Evolutionary conservation across 768 basidiomycete genomes (phyloP).

Genomic region (Boletus rex-veris): DNA sequence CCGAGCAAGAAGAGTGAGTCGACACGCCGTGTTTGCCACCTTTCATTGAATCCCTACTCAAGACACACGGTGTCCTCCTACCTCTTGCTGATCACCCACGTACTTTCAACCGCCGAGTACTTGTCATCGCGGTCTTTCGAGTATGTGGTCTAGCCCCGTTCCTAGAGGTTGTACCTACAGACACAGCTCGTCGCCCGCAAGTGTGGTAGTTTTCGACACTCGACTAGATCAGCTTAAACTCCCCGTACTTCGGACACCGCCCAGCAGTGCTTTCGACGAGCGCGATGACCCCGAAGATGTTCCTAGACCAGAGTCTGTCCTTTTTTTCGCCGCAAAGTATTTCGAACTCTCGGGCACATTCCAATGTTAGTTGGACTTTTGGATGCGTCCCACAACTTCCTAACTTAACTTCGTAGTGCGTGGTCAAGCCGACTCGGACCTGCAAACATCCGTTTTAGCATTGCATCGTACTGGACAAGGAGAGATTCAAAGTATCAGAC

Average conservation of each 20-base stretch:
- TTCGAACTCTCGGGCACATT: slow-evolving; percentile 51
- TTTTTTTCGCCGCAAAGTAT: slow-evolving; percentile 46
- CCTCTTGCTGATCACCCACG: slow-evolving; percentile 45
- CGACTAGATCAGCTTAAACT: slow-evolving; percentile 47
- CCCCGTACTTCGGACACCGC: slow-evolving; percentile 40
- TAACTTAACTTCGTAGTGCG: slow-evolving; percentile 10
- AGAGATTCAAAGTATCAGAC: background rate
- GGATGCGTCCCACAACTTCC: background rate
- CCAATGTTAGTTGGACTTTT: slow-evolving; percentile 38
- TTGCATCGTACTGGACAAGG: slow-evolving; percentile 11
- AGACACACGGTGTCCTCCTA: slow-evolving; percentile 48
- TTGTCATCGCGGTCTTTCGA: slow-evolving; percentile 28
- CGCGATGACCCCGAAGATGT: slow-evolving; percentile 17
- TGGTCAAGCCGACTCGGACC: slow-evolving; percentile 1
- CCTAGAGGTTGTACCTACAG: background rate
- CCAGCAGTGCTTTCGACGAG: slow-evolving; percentile 10
- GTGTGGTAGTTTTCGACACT: slow-evolving; percentile 60
- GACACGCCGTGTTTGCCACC: background rate
- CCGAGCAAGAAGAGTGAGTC: slow-evolving; percentile 24
- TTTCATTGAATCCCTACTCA: slow-evolving; percentile 5
- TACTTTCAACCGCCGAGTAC: slow-evolving; percentile 40
- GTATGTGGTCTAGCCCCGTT: slow-evolving; percentile 14
- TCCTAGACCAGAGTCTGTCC: slow-evolving; percentile 34
- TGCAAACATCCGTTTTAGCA: slow-evolving; percentile 4
- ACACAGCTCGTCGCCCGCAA: slow-evolving; percentile 21